Conservation (phyloP, 2,329 filamentous ascomycete species). For the Colletotrichum sp. region DNA sequence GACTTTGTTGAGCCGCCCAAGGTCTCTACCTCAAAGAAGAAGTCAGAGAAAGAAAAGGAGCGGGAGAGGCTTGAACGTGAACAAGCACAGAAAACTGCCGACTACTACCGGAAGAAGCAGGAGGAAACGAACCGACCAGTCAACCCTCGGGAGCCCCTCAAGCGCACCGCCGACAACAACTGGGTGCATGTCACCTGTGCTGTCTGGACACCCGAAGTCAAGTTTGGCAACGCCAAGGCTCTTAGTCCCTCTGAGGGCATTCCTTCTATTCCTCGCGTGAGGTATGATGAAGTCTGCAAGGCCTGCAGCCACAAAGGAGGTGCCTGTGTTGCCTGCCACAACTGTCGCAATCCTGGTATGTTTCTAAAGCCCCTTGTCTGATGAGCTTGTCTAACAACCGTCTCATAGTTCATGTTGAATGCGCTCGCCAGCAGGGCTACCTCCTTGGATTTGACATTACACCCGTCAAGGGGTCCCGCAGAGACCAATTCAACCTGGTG, state of each 20-base stretch:
- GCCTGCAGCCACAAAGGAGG: slow-evolving; percentile 77
- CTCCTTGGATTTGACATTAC: slow-evolving; percentile 88
- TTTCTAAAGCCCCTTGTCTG: slow-evolving; percentile 19
- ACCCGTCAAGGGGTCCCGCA: slow-evolving; percentile 86
- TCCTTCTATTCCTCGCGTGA: slow-evolving; percentile 74
- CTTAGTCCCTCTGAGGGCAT: slow-evolving; percentile 91
- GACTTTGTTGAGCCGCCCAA: slow-evolving; percentile 87
- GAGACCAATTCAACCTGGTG: slow-evolving; percentile 81
- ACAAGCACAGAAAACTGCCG: slow-evolving; percentile 76
- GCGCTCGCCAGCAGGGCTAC: slow-evolving; percentile 84
- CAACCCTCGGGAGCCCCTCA: slow-evolving; percentile 87
- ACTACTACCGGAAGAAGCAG: slow-evolving; percentile 85
- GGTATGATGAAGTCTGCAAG: slow-evolving; percentile 82
- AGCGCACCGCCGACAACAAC: slow-evolving; percentile 94
- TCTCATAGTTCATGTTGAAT: slow-evolving; percentile 79
- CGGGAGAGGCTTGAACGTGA: slow-evolving; percentile 88
- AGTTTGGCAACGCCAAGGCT: slow-evolving; percentile 84
- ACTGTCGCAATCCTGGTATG: slow-evolving; percentile 65
- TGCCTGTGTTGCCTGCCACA: slow-evolving; percentile 84
- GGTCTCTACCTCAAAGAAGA: slow-evolving; percentile 83
- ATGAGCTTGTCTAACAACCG: slow-evolving; percentile 20
- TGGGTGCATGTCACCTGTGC: slow-evolving; percentile 98
- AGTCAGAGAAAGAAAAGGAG: slow-evolving; percentile 86
- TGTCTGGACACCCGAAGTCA: slow-evolving; percentile 89
- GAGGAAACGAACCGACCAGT: slow-evolving; percentile 82